A percentile compares a stretch with the other conserved stretches of the same genome.
Conservation (phyloP, 495 filamentous ascomycete species). For the Hypomontagnella submonticulosa region DNA sequence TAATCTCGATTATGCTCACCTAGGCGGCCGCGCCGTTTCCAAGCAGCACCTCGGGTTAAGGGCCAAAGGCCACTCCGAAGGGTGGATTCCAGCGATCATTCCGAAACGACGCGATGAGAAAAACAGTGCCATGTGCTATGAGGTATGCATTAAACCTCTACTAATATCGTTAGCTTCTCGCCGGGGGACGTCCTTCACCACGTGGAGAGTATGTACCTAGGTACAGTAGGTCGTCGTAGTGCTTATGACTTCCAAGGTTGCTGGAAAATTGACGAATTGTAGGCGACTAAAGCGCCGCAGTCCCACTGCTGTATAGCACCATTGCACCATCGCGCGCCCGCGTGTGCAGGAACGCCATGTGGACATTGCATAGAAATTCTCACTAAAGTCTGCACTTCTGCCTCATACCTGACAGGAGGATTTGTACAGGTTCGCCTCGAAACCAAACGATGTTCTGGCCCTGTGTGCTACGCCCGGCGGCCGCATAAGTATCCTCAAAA, state of each 20-base stretch:
- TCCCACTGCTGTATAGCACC: conserved; percentile 1
- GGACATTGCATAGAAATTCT: conserved; percentile 27
- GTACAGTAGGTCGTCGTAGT: conserved; percentile 8
- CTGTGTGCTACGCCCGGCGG: conserved; percentile 9
- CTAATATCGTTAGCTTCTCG: conserved; percentile 8
- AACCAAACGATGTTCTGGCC: conserved; percentile 10
- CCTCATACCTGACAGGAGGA: conserved; percentile 14
- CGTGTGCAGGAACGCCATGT: conserved; percentile 28
- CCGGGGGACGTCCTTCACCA: conserved; percentile 14
- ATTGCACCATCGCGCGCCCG: conserved; percentile 4
- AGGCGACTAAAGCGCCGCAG: not conserved
- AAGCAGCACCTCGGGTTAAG: conserved; percentile 19
- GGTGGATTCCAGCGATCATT: no score
- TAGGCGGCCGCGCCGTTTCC: conserved; percentile 13
- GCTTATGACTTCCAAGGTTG: conserved; percentile 19
- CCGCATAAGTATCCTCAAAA: conserved; percentile 19
- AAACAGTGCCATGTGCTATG: no score
- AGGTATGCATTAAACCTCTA: not conserved
- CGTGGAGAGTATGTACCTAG: conserved; percentile 22
- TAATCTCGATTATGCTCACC: conserved; percentile 12
- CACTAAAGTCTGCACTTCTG: conserved; percentile 7
- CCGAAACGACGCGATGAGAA: no score
- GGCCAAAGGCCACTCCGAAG: conserved; percentile 8
- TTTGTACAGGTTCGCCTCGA: conserved; percentile 11
- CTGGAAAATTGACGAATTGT: conserved; percentile 10